These are phyloP conservation scores for Tuber melanosporum DNA, from an alignment of 495 filamentous ascomycete species.

Conservation along the genomic window DNA sequence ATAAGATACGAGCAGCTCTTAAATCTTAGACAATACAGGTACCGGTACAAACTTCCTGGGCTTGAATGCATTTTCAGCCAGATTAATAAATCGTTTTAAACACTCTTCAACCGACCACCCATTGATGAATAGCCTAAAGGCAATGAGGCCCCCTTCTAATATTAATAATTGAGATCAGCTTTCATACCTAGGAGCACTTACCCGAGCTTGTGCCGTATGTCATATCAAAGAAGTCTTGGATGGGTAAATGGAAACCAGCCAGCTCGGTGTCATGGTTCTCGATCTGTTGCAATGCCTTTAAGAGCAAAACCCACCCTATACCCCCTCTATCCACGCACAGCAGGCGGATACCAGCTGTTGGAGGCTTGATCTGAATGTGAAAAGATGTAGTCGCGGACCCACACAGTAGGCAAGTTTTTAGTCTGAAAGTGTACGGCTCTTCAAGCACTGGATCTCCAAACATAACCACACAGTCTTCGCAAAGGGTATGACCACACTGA, in stretches of 20 bases:
- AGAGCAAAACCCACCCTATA: slow-evolving; percentile 25
- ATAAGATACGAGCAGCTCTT: slow-evolving; percentile 23
- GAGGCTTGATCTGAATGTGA: slow-evolving; percentile 25
- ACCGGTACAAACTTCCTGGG: slow-evolving; percentile 13
- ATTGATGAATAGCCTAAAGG: slow-evolving; percentile 30
- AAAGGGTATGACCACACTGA: slow-evolving; percentile 21
- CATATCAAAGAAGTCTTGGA: slow-evolving; percentile 35
- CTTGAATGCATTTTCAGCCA: slow-evolving; percentile 27
- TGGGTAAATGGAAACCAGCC: slow-evolving; percentile 21
- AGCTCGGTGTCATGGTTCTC: slow-evolving; percentile 10
- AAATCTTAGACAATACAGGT: slow-evolving; percentile 18
- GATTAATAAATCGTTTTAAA: slow-evolving; percentile 25
- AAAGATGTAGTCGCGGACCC: slow-evolving; percentile 15
- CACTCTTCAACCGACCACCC: slow-evolving; percentile 31
- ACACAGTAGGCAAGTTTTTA: slow-evolving; percentile 31
- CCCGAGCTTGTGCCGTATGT: slow-evolving; percentile 35
- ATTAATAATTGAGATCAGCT: neutral
- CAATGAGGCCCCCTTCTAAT: slow-evolving; percentile 21
- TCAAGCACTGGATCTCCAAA: no score
- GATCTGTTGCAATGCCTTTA: slow-evolving; percentile 29
- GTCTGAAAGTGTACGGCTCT: slow-evolving; percentile 30
- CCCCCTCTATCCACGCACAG: slow-evolving; percentile 40
- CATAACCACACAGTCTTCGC: no score
- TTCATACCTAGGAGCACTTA: slow-evolving; percentile 11
- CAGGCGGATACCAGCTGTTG: slow-evolving; percentile 35